Percentiles rank a stretch among this genome's conserved stretches.
These are phyloP conservation scores for Spathaspora boniae DNA, from an alignment of 805 yeast genomes.

Conservation along the genomic window DNA sequence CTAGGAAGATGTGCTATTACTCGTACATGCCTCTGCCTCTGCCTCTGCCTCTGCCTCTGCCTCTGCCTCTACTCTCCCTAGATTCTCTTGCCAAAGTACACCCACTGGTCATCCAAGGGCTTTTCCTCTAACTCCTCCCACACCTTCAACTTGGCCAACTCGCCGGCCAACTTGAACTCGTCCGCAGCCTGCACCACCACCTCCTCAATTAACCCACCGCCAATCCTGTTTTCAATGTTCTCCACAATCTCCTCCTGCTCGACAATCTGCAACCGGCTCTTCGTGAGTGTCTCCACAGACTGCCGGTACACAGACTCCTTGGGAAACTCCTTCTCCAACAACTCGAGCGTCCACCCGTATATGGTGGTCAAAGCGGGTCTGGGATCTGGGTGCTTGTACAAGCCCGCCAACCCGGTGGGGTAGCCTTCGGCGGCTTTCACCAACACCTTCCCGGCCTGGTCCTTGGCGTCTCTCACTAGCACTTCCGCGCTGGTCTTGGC, in stretches of 20 bases:
- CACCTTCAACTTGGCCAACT: slow-evolving; percentile 62
- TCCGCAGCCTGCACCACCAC: slow-evolving; percentile 78
- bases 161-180: slow-evolving; percentile 64
- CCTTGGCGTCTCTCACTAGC: too few relatives aligned
- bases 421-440: slow-evolving; percentile 58
- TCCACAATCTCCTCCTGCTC: slow-evolving; percentile 57
- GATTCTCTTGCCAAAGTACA: slow-evolving; percentile 65
- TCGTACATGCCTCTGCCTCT: too few relatives aligned
- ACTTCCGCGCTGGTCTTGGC: too few relatives aligned
- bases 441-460: slow-evolving; percentile 52
- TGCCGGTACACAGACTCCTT: slow-evolving; percentile 70
- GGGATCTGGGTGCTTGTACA: slow-evolving; percentile 78
- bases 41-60: too few relatives aligned
- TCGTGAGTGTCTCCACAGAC: slow-evolving; percentile 68
- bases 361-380: slow-evolving; percentile 71
- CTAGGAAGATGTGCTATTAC: too few relatives aligned
- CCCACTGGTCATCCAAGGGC: slow-evolving; percentile 83
- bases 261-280: slow-evolving; percentile 64
- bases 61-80: too few relatives aligned
- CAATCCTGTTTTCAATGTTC: slow-evolving; percentile 69
- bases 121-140: slow-evolving; percentile 83
- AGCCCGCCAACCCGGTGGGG: slow-evolving; percentile 81
- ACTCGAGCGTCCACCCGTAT: slow-evolving; percentile 64
- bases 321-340: slow-evolving; percentile 62
- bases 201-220: slow-evolving; percentile 84